phyloP scores from a whole-genome alignment of 1,139 yeast species.

The Yamadazyma jaroonii region DNA sequence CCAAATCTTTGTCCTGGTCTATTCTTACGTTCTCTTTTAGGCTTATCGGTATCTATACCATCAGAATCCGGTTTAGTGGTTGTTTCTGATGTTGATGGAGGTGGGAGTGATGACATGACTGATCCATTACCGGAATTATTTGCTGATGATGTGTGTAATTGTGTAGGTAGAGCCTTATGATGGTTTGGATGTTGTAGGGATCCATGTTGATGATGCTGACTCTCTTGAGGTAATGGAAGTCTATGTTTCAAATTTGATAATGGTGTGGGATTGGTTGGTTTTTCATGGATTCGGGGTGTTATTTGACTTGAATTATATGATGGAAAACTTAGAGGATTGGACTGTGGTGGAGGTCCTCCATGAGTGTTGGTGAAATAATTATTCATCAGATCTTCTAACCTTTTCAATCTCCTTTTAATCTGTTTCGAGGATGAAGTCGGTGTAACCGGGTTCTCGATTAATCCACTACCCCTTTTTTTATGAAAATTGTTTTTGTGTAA shows the following conservation, averaged over 20 bases:
- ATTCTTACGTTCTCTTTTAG: conserved; percentile 31
- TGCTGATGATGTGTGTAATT: too few species aligned
- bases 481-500: too few species aligned
- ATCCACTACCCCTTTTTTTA: too few species aligned
- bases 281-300: conserved; percentile 12
- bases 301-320: conserved; percentile 18
- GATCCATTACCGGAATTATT: too few species aligned
- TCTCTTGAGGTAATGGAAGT: conserved; percentile 14
- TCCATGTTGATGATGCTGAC: conserved; percentile 8
- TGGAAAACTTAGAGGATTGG: conserved; percentile 18
- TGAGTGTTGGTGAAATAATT: conserved; percentile 8
- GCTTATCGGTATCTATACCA: conserved; percentile 5
- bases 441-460: too few species aligned
- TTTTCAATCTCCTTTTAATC: neutral
- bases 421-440: too few species aligned
- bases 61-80: neutral
- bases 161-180: neutral
- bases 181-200: conserved; percentile 1
- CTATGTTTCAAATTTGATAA: conserved; percentile 14
- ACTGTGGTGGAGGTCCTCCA: conserved; percentile 11
- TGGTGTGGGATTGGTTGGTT: conserved; percentile 7
- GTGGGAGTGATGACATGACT: conserved; percentile 1
- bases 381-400: conserved; percentile 4
- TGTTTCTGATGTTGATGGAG: neutral
- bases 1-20: conserved; percentile 55